Evolutionary conservation across 495 filamentous ascomycete genomes (phyloP).

Genomic region (Evernia prunastri): DNA sequence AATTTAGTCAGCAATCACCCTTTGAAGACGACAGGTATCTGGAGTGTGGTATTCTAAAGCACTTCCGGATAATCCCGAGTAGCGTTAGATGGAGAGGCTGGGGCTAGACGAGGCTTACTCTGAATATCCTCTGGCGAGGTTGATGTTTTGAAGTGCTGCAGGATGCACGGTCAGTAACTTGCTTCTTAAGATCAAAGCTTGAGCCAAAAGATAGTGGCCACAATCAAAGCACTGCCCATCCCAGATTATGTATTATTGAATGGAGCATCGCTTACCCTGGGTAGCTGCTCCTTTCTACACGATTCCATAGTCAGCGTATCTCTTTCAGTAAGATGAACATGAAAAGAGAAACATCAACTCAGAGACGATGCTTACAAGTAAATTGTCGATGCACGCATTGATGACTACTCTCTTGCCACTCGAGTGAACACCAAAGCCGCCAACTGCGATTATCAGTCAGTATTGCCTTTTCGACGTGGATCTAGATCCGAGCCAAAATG

Average conservation of each 20-base stretch:
- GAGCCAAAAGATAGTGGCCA: background rate
- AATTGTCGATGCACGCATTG: constrained; percentile 95
- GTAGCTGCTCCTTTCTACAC: constrained; percentile 80
- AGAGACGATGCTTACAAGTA: constrained; percentile 32
- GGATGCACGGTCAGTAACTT: background rate
- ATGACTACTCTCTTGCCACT: constrained; percentile 86
- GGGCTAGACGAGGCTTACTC: background rate
- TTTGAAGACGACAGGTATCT: background rate
- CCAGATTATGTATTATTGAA: background rate
- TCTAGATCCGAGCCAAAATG: background rate
- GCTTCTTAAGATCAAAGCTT: background rate
- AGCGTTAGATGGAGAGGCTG: background rate
- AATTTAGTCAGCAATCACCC: background rate
- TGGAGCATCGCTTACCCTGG: constrained; percentile 64
- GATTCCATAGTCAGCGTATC: background rate
- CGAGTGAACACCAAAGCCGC: constrained; percentile 87
- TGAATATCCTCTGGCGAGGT: constrained; percentile 3
- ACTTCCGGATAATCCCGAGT: no score
- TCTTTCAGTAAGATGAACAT: background rate
- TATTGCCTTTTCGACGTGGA: background rate
- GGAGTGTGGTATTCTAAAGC: background rate
- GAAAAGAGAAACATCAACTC: no score
- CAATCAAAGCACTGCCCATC: constrained; percentile 73
- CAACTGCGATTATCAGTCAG: constrained; percentile 44
- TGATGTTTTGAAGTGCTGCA: constrained; percentile 4